phyloP scores from a whole-genome alignment of 2,329 filamentous ascomycete genomes.

The Neonectria neomacrospora region DNA sequence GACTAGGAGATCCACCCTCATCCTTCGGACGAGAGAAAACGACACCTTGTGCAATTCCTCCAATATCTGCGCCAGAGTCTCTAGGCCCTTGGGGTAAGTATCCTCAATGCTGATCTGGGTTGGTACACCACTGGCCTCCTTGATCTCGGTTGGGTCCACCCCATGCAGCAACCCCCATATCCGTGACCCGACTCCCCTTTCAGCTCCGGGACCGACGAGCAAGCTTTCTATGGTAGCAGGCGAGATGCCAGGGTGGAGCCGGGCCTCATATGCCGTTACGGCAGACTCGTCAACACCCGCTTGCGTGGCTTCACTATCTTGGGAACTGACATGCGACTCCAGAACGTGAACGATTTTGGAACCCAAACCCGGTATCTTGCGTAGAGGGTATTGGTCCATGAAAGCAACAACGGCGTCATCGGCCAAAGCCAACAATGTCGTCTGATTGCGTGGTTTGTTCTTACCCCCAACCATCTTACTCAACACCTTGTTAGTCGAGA shows the following conservation, averaged over 20 bases:
- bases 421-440: slow-evolving; percentile 78
- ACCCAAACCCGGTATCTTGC: slow-evolving; percentile 87
- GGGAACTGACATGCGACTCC: slow-evolving; percentile 64
- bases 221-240: slow-evolving; percentile 73
- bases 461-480: slow-evolving; percentile 85
- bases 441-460: slow-evolving; percentile 90
- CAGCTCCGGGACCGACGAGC: slow-evolving; percentile 75
- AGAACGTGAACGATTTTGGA: slow-evolving; percentile 67
- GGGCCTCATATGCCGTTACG: slow-evolving; percentile 74
- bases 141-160: slow-evolving; percentile 79
- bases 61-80: slow-evolving; percentile 70
- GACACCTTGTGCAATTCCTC: slow-evolving; percentile 77
- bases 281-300: slow-evolving; percentile 49
- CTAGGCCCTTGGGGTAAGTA: slow-evolving; percentile 77
- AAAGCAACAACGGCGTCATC: slow-evolving; percentile 70
- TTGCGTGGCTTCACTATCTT: slow-evolving; percentile 47
- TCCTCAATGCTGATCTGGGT: slow-evolving; percentile 96
- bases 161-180: slow-evolving; percentile 86
- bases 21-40: slow-evolving; percentile 77
- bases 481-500: slow-evolving; percentile 87
- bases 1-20: slow-evolving; percentile 79
- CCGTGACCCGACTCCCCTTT: slow-evolving; percentile 76
- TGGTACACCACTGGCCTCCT: slow-evolving; percentile 76
- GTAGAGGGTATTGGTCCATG: slow-evolving; percentile 79
- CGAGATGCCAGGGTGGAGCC: slow-evolving; percentile 70